Conservation (phyloP, 257 asterid species). For the Plantago ovata region DNA sequence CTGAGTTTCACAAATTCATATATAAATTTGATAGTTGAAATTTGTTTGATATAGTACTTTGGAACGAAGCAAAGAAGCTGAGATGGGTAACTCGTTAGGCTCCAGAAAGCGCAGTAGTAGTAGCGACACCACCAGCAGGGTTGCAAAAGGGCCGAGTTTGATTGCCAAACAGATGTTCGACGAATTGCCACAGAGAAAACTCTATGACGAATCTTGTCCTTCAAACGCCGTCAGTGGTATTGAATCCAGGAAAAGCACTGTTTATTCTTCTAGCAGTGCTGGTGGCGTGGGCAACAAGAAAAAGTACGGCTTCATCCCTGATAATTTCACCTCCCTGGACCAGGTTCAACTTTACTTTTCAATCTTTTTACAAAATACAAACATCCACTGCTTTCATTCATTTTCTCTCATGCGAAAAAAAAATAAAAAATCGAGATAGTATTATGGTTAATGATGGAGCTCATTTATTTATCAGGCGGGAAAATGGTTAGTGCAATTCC, state of each 20-base stretch:
- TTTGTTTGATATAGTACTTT: neutral
- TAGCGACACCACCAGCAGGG: neutral
- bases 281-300: slow-evolving; percentile 31
- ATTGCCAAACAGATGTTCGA: slow-evolving; percentile 19
- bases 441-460: no score
- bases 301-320: slow-evolving; percentile 58
- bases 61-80: slow-evolving; percentile 27
- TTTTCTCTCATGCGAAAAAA: no score
- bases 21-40: slow-evolving; percentile 5
- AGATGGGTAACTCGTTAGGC: slow-evolving; percentile 37
- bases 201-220: slow-evolving; percentile 11
- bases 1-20: neutral
- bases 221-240: neutral
- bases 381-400: no score
- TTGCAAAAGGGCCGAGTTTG: neutral
- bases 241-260: slow-evolving; percentile 9
- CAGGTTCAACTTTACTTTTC: slow-evolving; percentile 34
- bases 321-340: slow-evolving; percentile 55
- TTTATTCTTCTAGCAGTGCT: no score
- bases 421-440: no score
- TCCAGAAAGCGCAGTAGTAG: slow-evolving; percentile 19
- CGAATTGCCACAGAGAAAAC: slow-evolving; percentile 19
- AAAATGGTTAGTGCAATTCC: no score
- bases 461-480: no score
- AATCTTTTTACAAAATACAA: no score